phyloP scores from a whole-genome alignment of 2,329 filamentous ascomycete species.

The Lasiodiplodia sp. region DNA sequence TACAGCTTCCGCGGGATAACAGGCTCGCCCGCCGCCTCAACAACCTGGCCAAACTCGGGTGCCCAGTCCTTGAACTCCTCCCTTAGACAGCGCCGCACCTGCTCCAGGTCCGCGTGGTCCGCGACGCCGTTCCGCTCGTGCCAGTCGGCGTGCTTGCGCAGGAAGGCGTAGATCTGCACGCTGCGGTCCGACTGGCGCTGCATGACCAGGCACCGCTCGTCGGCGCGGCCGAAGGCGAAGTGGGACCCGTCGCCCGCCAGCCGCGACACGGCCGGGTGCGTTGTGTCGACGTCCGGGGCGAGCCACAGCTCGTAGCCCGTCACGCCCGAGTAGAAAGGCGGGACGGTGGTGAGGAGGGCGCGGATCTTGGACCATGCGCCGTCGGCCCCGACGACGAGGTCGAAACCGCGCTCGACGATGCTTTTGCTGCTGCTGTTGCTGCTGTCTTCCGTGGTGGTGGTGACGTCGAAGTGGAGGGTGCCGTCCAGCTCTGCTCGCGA shows the following conservation, averaged over 20 bases:
- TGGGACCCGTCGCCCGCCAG: constrained; percentile 49
- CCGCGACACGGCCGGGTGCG: constrained; percentile 53
- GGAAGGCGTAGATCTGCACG: constrained; percentile 50
- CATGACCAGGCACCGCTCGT: constrained; percentile 48
- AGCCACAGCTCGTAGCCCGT: constrained; percentile 53
- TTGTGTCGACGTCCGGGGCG: constrained; percentile 47
- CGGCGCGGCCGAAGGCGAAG: constrained; percentile 29
- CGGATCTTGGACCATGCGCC: constrained; percentile 55
- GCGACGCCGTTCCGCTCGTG: constrained; percentile 53
- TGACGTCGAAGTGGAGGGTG: constrained; percentile 12
- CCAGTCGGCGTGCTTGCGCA: constrained; percentile 49
- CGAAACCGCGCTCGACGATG: constrained; percentile 44
- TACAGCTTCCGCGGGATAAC: constrained; percentile 51
- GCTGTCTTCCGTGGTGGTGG: not conserved
- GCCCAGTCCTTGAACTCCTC: constrained; percentile 39
- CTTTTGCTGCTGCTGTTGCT: not conserved
- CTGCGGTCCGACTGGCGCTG: constrained; percentile 61
- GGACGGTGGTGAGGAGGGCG: constrained; percentile 39
- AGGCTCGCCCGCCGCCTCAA: constrained; percentile 29
- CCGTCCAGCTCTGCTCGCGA: constrained; percentile 6
- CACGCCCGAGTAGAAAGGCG: constrained; percentile 58
- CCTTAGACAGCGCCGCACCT: constrained; percentile 47
- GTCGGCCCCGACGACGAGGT: constrained; percentile 58
- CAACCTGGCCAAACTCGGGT: constrained; percentile 31
- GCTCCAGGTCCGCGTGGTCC: constrained; percentile 48